Evolutionary conservation across 768 basidiomycete genomes (phyloP).

Genomic region (Pilatotrama ljubarskyi): DNA sequence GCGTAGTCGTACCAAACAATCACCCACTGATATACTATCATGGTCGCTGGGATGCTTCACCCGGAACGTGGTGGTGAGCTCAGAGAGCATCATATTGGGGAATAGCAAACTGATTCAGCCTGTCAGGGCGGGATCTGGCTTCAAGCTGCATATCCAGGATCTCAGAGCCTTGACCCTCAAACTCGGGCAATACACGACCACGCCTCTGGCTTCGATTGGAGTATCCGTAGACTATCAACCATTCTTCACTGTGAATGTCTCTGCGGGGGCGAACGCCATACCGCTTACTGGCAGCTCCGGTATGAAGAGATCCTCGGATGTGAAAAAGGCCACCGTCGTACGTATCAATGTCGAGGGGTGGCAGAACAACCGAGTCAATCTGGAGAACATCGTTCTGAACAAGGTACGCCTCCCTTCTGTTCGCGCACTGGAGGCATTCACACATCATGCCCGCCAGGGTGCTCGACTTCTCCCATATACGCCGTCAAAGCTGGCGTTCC

Average conservation of each 20-base stretch:
- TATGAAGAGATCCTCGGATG: neutral
- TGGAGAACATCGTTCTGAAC: constrained; percentile 49
- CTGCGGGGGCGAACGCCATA: constrained; percentile 46
- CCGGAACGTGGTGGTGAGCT: constrained; percentile 58
- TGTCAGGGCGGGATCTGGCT: constrained; percentile 53
- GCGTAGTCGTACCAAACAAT: constrained; percentile 33
- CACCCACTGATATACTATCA: constrained; percentile 49
- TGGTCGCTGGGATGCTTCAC: constrained; percentile 53
- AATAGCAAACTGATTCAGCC: neutral
- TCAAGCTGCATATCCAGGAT: constrained; percentile 49
- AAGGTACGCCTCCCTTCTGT: constrained; percentile 30
- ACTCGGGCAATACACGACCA: constrained; percentile 50
- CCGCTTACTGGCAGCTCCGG: constrained; percentile 32
- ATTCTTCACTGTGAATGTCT: constrained; percentile 48
- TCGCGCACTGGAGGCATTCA: neutral
- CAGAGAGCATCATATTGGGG: neutral
- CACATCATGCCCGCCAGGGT: constrained; percentile 35
- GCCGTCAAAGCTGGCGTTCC: constrained; percentile 47
- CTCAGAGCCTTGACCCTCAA: constrained; percentile 44
- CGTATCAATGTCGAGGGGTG: constrained; percentile 56
- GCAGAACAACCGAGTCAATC: constrained; percentile 58
- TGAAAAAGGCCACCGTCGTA: constrained; percentile 33
- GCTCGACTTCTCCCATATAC: constrained; percentile 47
- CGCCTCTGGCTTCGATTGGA: constrained; percentile 47
- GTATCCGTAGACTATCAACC: constrained; percentile 50